A percentile compares a stretch with the other conserved stretches of the same genome.
Conservation (phyloP, 2,329 filamentous ascomycete genomes). For the Fonsecaea multimorphosa region DNA sequence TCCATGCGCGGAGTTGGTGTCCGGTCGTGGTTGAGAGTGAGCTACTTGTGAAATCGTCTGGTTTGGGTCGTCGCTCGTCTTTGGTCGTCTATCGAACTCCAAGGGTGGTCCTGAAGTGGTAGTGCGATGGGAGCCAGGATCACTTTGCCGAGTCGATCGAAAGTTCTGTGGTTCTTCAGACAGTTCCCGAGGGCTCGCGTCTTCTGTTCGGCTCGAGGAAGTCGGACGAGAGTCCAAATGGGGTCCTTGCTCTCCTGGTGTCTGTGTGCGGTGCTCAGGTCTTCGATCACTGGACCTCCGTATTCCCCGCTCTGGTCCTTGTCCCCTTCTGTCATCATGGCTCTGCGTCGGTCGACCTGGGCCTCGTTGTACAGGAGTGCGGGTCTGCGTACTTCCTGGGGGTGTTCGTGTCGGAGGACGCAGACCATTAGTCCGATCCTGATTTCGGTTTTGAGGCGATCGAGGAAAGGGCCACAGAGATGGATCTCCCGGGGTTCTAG, state of each 20-base stretch:
- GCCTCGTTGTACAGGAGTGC: neutral
- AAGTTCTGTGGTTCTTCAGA: neutral
- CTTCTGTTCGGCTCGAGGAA: neutral
- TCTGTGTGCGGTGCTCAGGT: neutral
- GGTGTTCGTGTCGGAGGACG: neutral
- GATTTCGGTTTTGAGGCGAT: neutral
- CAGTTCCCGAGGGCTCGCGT: neutral
- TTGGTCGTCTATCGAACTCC: neutral
- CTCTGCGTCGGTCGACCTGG: neutral
- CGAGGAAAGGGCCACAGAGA: neutral
- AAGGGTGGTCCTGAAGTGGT: neutral
- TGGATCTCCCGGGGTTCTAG: neutral
- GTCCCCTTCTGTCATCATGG: neutral
- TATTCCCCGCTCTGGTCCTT: neutral
- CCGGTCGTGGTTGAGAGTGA: neutral
- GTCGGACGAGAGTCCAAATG: neutral
- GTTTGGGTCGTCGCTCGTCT: neutral
- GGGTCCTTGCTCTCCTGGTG: neutral
- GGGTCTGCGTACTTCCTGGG: neutral
- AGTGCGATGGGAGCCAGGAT: neutral
- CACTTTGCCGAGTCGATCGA: neutral
- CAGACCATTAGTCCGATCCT: neutral
- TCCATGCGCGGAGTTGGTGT: neutral
- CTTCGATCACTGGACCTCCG: neutral
- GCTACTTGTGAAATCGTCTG: neutral